Conservation (phyloP, 371 early-diverging fungal genomes). For the Mortierella sp. region DNA sequence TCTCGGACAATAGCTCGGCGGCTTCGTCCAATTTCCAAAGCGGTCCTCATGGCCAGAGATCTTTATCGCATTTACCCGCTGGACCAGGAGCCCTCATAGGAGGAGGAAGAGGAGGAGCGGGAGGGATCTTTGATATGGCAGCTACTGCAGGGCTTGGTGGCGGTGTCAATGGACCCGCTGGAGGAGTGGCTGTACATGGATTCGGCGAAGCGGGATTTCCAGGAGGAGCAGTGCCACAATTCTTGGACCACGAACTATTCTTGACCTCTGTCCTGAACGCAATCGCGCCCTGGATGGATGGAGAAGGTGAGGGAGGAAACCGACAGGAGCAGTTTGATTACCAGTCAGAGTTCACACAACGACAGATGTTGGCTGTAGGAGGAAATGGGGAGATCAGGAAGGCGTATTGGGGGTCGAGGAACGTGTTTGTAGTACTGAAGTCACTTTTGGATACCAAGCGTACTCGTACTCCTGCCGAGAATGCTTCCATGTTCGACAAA, state of each 20-base stretch:
- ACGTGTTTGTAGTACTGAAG: constrained; percentile 28
- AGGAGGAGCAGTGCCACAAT: not conserved
- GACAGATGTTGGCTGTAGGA: constrained; percentile 19
- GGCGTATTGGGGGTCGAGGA: constrained; percentile 17
- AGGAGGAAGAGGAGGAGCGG: constrained; percentile 3
- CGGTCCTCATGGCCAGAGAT: not conserved
- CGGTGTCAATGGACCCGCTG: not conserved
- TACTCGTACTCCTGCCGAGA: not conserved
- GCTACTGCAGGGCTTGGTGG: not conserved
- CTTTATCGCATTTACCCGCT: not conserved
- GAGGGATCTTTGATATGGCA: not conserved
- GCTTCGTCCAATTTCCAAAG: constrained; percentile 13
- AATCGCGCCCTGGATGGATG: constrained; percentile 11
- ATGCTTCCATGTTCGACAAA: constrained; percentile 23
- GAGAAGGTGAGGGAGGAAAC: not conserved
- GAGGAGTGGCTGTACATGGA: not conserved
- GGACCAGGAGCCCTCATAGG: not conserved
- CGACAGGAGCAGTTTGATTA: constrained; percentile 20
- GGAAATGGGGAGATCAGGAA: constrained; percentile 38
- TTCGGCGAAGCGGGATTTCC: too few species aligned
- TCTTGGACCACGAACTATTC: constrained; percentile 20
- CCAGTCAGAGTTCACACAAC: constrained; percentile 22
- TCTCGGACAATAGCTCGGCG: constrained; percentile 14
- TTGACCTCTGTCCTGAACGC: constrained; percentile 24
- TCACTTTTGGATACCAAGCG: constrained; percentile 13